Evolutionary conservation across 805 yeast genomes (phyloP).

Genomic region (Pichia phayaonensis): DNA sequence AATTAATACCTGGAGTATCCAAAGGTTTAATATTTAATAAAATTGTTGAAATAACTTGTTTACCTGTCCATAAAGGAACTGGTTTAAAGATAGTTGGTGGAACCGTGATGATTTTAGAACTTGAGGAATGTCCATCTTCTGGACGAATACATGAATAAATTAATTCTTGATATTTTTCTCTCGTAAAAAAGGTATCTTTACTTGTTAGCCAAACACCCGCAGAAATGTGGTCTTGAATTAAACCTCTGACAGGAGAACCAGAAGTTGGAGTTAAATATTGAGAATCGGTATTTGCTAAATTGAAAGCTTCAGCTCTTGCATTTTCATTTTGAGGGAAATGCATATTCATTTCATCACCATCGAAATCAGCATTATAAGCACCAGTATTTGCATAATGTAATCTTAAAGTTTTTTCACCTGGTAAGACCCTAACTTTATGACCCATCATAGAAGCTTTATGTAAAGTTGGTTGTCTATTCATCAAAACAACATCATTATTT

Average conservation of each 20-base stretch:
- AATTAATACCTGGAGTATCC: slow-evolving; percentile 85
- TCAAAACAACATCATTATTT: slow-evolving; percentile 89
- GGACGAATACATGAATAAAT: slow-evolving; percentile 93
- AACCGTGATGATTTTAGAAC: slow-evolving; percentile 57
- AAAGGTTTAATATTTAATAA: slow-evolving; percentile 81
- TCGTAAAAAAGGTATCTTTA: slow-evolving; percentile 84
- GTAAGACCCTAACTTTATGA: slow-evolving; percentile 92
- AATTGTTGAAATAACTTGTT: slow-evolving; percentile 91
- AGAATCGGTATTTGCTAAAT: slow-evolving; percentile 93
- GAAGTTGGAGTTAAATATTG: slow-evolving; percentile 98
- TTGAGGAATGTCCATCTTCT: slow-evolving; percentile 92
- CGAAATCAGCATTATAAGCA: slow-evolving; percentile 98
- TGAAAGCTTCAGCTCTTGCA: slow-evolving; percentile 92
- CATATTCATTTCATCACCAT: slow-evolving; percentile 99
- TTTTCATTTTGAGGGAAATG: slow-evolving; percentile 98
- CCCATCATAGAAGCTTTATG: slow-evolving; percentile 99
- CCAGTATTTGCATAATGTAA: slow-evolving; percentile 98
- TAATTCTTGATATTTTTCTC: slow-evolving; percentile 90
- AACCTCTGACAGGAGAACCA: slow-evolving; percentile 96
- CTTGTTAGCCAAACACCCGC: slow-evolving; percentile 98
- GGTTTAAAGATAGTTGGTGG: slow-evolving; percentile 91
- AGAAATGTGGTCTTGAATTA: slow-evolving; percentile 97
- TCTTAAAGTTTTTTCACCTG: slow-evolving; percentile 94
- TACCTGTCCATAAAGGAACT: slow-evolving; percentile 92
- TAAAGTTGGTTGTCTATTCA: slow-evolving; percentile 98